phyloP scores from a whole-genome alignment of 768 basidiomycete genomes.

The Phlebiopsis gigantea region DNA sequence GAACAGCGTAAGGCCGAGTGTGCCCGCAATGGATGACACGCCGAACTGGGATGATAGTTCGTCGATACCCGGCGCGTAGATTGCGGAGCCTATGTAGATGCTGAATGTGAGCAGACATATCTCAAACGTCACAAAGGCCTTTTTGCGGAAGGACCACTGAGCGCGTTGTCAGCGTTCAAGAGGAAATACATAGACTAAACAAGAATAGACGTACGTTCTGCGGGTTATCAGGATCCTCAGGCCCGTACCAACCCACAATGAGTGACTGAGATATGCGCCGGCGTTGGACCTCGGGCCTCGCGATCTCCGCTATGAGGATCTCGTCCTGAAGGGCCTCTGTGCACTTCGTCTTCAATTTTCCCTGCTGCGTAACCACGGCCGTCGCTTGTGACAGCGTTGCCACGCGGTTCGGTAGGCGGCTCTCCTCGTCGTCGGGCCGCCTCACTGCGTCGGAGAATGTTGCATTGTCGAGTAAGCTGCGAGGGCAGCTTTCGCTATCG shows the following conservation, averaged over 20 bases:
- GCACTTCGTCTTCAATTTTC: background rate
- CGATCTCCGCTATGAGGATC: too few species aligned
- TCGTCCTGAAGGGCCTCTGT: too few species aligned
- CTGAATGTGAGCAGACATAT: conserved; percentile 29
- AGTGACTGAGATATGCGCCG: background rate
- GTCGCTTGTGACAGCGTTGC: background rate
- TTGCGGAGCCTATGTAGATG: conserved; percentile 31
- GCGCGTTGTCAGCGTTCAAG: background rate
- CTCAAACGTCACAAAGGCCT: conserved; percentile 26
- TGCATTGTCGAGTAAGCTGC: too few species aligned
- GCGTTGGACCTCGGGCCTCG: background rate
- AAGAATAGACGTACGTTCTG: conserved; percentile 11
- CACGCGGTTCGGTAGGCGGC: background rate
- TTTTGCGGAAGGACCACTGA: conserved; percentile 27
- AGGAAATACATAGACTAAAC: background rate
- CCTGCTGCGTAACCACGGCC: background rate
- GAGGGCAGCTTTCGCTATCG: too few species aligned
- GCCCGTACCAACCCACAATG: conserved; percentile 24
- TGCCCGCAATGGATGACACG: conserved; percentile 24
- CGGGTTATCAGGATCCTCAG: conserved; percentile 25
- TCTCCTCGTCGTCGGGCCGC: background rate
- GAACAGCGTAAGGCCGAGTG: conserved; percentile 27
- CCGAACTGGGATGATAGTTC: conserved; percentile 23
- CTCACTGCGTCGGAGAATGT: too few species aligned
- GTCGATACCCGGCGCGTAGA: conserved; percentile 28